Conservation (phyloP, 2,329 filamentous ascomycete species). For the Raffaelea albimanens region DNA sequence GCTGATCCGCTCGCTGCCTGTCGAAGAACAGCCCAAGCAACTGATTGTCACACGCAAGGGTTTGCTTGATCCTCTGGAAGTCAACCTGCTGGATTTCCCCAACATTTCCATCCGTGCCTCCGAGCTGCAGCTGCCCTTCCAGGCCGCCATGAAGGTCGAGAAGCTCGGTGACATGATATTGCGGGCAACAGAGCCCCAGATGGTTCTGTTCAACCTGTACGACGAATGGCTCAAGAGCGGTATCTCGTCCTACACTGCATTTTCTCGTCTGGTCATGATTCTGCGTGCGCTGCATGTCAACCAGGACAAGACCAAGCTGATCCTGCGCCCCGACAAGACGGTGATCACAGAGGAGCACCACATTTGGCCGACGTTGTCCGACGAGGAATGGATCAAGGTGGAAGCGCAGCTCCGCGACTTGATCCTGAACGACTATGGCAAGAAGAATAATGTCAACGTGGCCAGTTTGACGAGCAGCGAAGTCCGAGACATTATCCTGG, state of each 20-base stretch:
- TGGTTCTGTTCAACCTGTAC: conserved; percentile 98
- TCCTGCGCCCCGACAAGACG: conserved; percentile 91
- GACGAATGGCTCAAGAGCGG: conserved; percentile 93
- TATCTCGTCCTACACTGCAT: conserved; percentile 96
- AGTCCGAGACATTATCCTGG: conserved; percentile 94
- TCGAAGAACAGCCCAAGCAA: conserved; percentile 98
- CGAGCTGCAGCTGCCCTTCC: conserved; percentile 94
- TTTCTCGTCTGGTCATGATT: conserved; percentile 89
- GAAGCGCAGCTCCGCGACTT: conserved; percentile 91
- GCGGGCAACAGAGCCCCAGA: conserved; percentile 95
- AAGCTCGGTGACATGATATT: conserved; percentile 99
- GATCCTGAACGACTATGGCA: conserved; percentile 96
- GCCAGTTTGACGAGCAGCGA: conserved; percentile 94
- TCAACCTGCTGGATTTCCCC: conserved; percentile 94
- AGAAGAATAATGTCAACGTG: conserved; percentile 99
- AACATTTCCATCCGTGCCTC: conserved; percentile 98
- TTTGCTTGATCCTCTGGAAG: conserved; percentile 90
- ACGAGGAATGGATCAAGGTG: conserved; percentile 99
- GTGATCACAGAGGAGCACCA: conserved; percentile 98
- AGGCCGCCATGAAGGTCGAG: conserved; percentile 99
- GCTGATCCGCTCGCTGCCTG: conserved; percentile 85
- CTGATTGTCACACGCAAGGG: conserved; percentile 97
- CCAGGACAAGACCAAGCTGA: conserved; percentile 94
- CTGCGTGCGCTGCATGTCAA: conserved; percentile 94
- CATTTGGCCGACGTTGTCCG: conserved; percentile 90